Evolutionary conservation across 2,329 filamentous ascomycete genomes (phyloP).

Genomic region (Aaosphaeria pasadenensis): DNA sequence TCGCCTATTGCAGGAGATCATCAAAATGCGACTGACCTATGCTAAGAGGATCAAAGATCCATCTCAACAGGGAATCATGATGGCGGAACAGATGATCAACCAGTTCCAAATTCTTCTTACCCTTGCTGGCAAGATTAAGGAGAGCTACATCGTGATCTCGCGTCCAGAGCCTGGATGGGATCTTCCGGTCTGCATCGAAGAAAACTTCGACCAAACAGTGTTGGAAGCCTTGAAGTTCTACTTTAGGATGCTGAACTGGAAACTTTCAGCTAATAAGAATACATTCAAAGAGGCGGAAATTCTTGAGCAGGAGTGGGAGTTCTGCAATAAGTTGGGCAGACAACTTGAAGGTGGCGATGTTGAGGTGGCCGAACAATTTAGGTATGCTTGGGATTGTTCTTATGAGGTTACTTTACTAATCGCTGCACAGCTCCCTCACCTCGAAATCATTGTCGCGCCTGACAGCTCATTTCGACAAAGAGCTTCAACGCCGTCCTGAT

Average conservation of each 20-base stretch:
- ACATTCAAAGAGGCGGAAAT: conserved; percentile 99
- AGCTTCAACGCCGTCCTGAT: conserved; percentile 79
- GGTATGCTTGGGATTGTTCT: conserved; percentile 35
- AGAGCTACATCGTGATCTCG: conserved; percentile 79
- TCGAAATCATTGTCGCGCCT: conserved; percentile 88
- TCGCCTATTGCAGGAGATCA: conserved; percentile 93
- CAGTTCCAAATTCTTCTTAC: conserved; percentile 93
- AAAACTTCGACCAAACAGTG: conserved; percentile 89
- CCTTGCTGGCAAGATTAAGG: conserved; percentile 88
- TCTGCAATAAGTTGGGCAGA: conserved; percentile 88
- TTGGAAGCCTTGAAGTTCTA: conserved; percentile 95
- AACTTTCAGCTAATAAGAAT: conserved; percentile 95
- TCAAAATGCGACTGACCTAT: conserved; percentile 84
- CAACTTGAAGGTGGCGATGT: conserved; percentile 92
- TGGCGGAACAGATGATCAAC: conserved; percentile 96
- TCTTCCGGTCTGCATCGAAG: conserved; percentile 90
- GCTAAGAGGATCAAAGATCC: conserved; percentile 95
- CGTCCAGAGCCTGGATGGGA: conserved; percentile 92
- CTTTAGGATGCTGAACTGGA: conserved; percentile 98
- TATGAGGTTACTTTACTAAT: conserved; percentile 21
- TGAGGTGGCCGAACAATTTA: conserved; percentile 97
- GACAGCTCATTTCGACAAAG: conserved; percentile 86
- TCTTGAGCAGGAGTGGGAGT: conserved; percentile 96
- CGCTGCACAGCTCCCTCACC: conserved; percentile 64
- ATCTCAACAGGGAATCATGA: conserved; percentile 84